Percentiles rank a stretch among this genome's conserved stretches.
phyloP scores from a whole-genome alignment of 441 rosid genomes.

The Croton laevigatus region DNA sequence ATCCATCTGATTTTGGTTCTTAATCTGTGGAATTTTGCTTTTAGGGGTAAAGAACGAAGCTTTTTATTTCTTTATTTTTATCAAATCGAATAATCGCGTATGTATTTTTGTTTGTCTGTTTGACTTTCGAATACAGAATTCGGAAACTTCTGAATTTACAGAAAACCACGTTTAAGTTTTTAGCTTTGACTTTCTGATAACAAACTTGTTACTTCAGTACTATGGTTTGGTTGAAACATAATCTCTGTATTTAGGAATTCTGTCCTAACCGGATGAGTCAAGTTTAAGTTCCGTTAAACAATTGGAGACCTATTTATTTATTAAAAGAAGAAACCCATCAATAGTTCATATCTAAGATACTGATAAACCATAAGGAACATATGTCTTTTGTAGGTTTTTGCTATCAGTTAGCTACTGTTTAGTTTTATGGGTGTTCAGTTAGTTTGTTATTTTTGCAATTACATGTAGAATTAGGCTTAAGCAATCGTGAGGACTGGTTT shows the following conservation, averaged over 20 bases:
- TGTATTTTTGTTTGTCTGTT: background rate
- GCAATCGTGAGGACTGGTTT: background rate
- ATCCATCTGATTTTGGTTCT: background rate
- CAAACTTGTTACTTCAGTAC: background rate
- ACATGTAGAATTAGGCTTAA: too few relatives aligned
- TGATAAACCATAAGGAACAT: too few relatives aligned
- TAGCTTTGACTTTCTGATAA: background rate
- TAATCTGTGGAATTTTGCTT: background rate
- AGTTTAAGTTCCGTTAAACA: background rate
- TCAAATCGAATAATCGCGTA: background rate
- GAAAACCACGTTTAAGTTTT: background rate
- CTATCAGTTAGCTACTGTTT: background rate
- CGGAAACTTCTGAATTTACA: background rate
- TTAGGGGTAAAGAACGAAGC: background rate
- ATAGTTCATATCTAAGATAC: too few relatives aligned
- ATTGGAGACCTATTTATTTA: background rate
- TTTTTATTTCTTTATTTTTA: background rate
- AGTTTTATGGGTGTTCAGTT: too few relatives aligned
- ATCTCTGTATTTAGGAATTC: background rate
- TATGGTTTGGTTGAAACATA: background rate
- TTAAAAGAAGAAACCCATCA: background rate
- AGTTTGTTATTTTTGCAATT: background rate
- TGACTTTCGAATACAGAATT: background rate
- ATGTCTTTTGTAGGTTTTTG: background rate
- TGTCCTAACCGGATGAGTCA: slow-evolving; percentile 4